Conservation (phyloP, 2,329 filamentous ascomycete species). For the Calonectria pseudoreteaudii region DNA sequence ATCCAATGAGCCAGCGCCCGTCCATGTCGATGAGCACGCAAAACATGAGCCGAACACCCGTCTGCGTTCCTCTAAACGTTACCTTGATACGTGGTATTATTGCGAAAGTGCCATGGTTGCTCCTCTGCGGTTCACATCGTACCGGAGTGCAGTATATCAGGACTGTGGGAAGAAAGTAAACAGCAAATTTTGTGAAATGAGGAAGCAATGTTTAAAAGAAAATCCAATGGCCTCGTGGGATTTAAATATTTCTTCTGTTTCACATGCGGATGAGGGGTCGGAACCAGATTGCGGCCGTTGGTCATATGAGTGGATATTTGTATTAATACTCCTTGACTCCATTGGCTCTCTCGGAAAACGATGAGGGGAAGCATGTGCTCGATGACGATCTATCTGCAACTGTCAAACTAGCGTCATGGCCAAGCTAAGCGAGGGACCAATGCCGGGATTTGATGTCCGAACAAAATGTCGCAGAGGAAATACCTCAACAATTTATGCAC, state of each 20-base stretch:
- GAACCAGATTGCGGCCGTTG: constrained; percentile 27
- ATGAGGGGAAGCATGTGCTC: background rate
- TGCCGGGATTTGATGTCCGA: background rate
- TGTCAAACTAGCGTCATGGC: background rate
- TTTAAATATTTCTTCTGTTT: constrained; percentile 8
- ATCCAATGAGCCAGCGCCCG: background rate
- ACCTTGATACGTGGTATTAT: constrained; percentile 54
- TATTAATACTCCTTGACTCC: background rate
- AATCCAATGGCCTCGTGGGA: background rate
- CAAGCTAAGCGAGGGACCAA: background rate
- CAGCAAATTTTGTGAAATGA: background rate
- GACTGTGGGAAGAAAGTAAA: background rate
- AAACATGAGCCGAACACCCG: constrained; percentile 55
- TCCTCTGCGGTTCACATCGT: constrained; percentile 41
- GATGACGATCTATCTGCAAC: background rate
- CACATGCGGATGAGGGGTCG: constrained; percentile 32
- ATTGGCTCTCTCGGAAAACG: constrained; percentile 30
- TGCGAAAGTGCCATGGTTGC: constrained; percentile 42
- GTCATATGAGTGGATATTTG: constrained; percentile 35
- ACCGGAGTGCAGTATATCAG: constrained; percentile 28
- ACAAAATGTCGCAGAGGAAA: background rate
- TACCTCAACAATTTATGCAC: background rate
- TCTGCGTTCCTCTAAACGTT: constrained; percentile 60
- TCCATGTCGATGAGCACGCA: constrained; percentile 12
- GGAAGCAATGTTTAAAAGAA: background rate